Conservation (phyloP, 306 rosid species). For the Boehmeria nivea region DNA sequence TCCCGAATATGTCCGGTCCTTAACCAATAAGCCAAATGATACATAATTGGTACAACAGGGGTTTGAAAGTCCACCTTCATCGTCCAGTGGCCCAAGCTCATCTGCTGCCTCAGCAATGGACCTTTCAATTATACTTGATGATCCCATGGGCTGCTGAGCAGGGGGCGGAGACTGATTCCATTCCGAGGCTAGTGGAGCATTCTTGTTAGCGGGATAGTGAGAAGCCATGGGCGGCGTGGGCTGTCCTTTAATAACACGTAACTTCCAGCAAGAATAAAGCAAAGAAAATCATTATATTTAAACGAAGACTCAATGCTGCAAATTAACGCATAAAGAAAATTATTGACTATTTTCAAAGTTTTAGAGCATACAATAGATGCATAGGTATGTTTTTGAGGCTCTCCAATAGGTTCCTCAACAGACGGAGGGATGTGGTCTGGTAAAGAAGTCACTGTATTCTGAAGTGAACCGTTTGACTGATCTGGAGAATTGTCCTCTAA, state of each 20-base stretch:
- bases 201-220: conserved; percentile 29
- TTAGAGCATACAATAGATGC: conserved; percentile 85
- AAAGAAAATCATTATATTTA: conserved; percentile 30
- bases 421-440: conserved; percentile 58
- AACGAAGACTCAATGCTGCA: no score
- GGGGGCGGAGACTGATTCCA: conserved; percentile 32
- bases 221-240: conserved; percentile 29
- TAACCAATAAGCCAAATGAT: neutral
- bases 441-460: conserved; percentile 37
- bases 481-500: conserved; percentile 48
- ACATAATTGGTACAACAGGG: neutral
- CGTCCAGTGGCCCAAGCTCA: conserved; percentile 29
- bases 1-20: neutral
- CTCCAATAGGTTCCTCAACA: conserved; percentile 75
- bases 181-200: conserved; percentile 30
- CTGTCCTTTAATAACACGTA: conserved; percentile 79
- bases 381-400: conserved; percentile 91
- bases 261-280: conserved; percentile 39
- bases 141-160: conserved; percentile 23
- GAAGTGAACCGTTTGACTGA: conserved; percentile 60
- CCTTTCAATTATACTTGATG: conserved; percentile 27
- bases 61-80: conserved; percentile 37
- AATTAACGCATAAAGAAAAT: neutral
- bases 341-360: no score
- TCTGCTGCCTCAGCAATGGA: conserved; percentile 33